phyloP scores from a whole-genome alignment of 148 eudicot genomes.

The Rhododendron kiyosumense region DNA sequence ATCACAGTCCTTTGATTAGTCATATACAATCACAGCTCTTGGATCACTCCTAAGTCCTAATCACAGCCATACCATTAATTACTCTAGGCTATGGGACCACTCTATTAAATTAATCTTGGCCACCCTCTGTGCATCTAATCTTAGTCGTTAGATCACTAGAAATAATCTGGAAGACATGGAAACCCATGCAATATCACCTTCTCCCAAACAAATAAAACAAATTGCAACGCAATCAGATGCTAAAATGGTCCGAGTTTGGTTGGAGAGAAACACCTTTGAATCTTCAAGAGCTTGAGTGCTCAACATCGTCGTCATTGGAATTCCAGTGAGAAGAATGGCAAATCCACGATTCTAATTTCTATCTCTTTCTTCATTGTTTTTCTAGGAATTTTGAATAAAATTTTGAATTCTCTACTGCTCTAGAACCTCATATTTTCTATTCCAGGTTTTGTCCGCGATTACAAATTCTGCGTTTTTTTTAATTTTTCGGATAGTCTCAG shows the following conservation, averaged over 20 bases:
- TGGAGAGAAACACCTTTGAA: neutral
- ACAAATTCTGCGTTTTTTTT: neutral
- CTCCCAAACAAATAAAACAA: neutral
- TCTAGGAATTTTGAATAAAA: neutral
- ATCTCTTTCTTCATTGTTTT: neutral
- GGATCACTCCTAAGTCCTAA: neutral
- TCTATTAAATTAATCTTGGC: neutral
- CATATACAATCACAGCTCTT: neutral
- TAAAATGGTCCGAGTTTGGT: neutral
- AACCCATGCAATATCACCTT: neutral
- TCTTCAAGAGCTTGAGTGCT: neutral
- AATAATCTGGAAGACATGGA: neutral
- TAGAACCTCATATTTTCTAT: neutral
- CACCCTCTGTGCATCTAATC: neutral
- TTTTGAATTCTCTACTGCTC: neutral
- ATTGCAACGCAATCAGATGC: neutral
- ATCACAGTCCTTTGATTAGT: neutral
- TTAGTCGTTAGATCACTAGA: neutral
- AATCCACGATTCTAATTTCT: neutral
- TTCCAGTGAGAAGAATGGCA: neutral
- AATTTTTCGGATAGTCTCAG: neutral
- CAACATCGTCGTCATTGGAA: neutral
- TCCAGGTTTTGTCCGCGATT: neutral
- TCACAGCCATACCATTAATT: neutral
- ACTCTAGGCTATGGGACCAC: neutral